These are phyloP conservation scores for Aristolochia californica DNA, from an alignment of 164 flowering plant genomes.

Conservation along the genomic window DNA sequence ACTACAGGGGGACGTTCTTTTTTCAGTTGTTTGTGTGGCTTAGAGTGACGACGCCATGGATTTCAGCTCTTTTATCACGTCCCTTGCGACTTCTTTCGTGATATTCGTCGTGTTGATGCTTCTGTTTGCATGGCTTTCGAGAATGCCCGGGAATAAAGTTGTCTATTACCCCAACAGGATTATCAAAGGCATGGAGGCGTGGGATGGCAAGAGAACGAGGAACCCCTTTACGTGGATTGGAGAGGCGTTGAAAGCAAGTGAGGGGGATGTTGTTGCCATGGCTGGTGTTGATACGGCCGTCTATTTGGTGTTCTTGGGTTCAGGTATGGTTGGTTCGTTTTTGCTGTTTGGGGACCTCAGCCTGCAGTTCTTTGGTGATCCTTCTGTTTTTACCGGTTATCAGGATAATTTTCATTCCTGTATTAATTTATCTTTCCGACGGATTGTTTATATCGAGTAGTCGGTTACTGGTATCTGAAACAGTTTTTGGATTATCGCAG, in stretches of 20 bases:
- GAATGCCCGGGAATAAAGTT: conserved; percentile 47
- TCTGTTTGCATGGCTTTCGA: conserved; percentile 64
- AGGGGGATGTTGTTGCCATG: conserved; percentile 47
- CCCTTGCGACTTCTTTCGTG: conserved; percentile 72
- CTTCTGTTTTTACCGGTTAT: not conserved
- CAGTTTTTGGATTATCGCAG: not conserved
- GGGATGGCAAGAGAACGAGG: conserved; percentile 35
- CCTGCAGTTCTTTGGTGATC: too few species aligned
- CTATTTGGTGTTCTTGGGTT: conserved; percentile 71
- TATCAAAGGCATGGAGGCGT: conserved; percentile 66
- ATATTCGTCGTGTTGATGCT: conserved; percentile 66
- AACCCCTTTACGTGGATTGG: conserved; percentile 75
- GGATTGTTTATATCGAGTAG: not conserved
- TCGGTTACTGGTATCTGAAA: not conserved
- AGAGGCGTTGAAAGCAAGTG: conserved; percentile 53
- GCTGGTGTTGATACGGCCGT: conserved; percentile 96
- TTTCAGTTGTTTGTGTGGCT: too few species aligned
- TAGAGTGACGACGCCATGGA: conserved; percentile 37
- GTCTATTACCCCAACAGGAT: conserved; percentile 86
- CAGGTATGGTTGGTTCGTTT: conserved; percentile 33
- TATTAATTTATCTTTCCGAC: not conserved
- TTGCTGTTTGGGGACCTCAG: too few species aligned
- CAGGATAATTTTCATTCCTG: not conserved
- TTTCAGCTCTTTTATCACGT: conserved; percentile 75
- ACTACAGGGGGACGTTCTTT: not conserved